A percentile compares a stretch with the other conserved stretches of the same genome.
These are phyloP conservation scores for Kluyveromyces sp. DNA, from an alignment of 1,139 yeast species.

Conservation along the genomic window DNA sequence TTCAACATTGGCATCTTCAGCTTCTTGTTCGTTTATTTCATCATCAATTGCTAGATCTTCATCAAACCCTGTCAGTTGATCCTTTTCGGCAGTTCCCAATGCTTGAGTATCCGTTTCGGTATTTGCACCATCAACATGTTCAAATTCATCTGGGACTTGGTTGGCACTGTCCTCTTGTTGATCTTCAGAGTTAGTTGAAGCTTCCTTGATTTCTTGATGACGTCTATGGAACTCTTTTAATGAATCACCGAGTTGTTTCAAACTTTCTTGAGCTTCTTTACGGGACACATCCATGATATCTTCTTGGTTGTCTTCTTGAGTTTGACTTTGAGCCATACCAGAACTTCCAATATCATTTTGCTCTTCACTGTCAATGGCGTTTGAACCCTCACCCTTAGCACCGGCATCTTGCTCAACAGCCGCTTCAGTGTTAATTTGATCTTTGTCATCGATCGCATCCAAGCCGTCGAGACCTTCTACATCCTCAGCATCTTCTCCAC, in stretches of 20 bases:
- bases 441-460: constrained; percentile 46
- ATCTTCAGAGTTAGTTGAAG: constrained; percentile 40
- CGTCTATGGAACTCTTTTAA: constrained; percentile 87
- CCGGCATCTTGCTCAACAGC: constrained; percentile 71
- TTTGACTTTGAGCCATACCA: constrained; percentile 54
- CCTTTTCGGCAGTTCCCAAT: constrained; percentile 79
- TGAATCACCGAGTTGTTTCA: constrained; percentile 85
- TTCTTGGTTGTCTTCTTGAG: constrained; percentile 29
- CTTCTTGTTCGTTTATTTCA: constrained; percentile 36
- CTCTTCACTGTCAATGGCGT: constrained; percentile 58
- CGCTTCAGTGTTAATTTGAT: constrained; percentile 51
- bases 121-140: constrained; percentile 81
- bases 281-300: constrained; percentile 52
- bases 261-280: constrained; percentile 68
- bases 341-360: constrained; percentile 57
- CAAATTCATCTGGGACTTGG: constrained; percentile 79
- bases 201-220: constrained; percentile 73
- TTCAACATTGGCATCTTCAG: constrained; percentile 37
- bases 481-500: constrained; percentile 25
- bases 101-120: constrained; percentile 81
- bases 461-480: constrained; percentile 34
- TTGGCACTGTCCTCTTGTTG: constrained; percentile 46
- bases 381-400: constrained; percentile 69
- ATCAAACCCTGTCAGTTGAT: constrained; percentile 67
- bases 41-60: constrained; percentile 86